Base-by-base conservation (phyloP, 768 basidiomycete genomes). In the Cubamyces sp. region DNA sequence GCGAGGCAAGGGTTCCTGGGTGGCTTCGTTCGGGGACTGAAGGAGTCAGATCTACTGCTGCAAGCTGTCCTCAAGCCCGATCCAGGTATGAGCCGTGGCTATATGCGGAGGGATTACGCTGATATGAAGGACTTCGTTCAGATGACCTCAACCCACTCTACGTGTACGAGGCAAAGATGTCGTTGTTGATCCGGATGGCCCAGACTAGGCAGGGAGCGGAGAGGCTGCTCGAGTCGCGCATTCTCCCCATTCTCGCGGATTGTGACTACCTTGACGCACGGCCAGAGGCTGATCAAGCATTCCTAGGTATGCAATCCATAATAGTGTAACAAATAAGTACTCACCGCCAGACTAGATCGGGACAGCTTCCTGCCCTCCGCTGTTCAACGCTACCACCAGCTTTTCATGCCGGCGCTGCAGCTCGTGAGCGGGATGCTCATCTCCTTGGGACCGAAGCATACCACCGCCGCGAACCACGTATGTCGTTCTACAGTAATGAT, bases 131-230 rank as follows among this genome's bases (percentile, higher is more conserved):
- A 7, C 6, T 41, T 21, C 42, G 40, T 14, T 4, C 40, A 96
- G 96, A 93, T 65, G 92, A 95, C 61, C 76, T 98, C 30, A 96
- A 96, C 69, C 81, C 93, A 0, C 79, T 96, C 42, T 98, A 97
- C 74, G 91, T 98, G 15, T 98, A 94, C 68, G 96, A 98, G 71
- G 86, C 95, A 15, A 96, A 96, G 75, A 88, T 96, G 85, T 92
- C 95, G 3, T 77, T 97, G 64, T 86, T 98, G 61, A 84, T 90
- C 26, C 84, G 93, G 30, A 85, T 97, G 76, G 86, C 93, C 0
- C 90, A 95, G 71, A 91, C 87, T 3, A 82, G 90, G 47, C 77
- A 81, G 60, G 96, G 96, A 2, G 94, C 94, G 2, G 95, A 97
- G 69, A 84, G 87, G 46, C 75, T 98, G 23, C 73, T 97, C 5